Conservation (phyloP, 768 basidiomycete species). For the Auriscalpium orientale region DNA sequence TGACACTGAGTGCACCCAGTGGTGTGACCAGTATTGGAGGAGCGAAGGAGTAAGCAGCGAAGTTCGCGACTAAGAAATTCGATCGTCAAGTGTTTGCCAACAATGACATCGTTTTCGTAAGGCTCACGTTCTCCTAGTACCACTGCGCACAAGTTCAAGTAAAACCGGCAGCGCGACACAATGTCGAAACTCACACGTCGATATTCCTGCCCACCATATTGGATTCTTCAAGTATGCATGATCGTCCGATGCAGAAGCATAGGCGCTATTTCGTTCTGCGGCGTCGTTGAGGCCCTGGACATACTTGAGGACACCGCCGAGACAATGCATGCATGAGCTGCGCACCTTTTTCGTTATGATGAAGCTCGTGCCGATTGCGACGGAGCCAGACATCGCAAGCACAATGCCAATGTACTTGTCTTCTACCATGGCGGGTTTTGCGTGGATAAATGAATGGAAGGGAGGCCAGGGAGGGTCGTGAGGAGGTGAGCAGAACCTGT, state of each 20-base stretch:
- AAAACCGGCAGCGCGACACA: neutral
- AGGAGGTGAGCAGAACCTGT: neutral
- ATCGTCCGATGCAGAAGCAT: slow-evolving; percentile 66
- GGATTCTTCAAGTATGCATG: slow-evolving; percentile 83
- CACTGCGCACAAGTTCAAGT: slow-evolving; percentile 44
- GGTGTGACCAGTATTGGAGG: slow-evolving; percentile 98
- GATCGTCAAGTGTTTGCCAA: neutral
- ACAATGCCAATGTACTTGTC: slow-evolving; percentile 94
- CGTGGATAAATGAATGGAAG: neutral
- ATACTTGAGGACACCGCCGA: slow-evolving; percentile 2
- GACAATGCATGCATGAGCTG: neutral
- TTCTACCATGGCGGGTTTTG: slow-evolving; percentile 50
- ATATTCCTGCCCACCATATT: slow-evolving; percentile 96
- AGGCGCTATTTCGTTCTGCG: slow-evolving; percentile 42
- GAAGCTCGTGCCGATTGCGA: slow-evolving; percentile 91
- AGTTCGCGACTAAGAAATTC: slow-evolving; percentile 63
- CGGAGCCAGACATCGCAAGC: slow-evolving; percentile 76
- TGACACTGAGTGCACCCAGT: slow-evolving; percentile 90
- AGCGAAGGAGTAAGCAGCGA: slow-evolving; percentile 96
- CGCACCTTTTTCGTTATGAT: slow-evolving; percentile 98
- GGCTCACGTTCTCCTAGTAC: slow-evolving; percentile 81
- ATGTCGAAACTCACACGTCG: slow-evolving; percentile 59
- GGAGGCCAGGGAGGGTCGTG: neutral
- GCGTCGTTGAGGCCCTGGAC: slow-evolving; percentile 85
- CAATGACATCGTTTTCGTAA: no score